These are phyloP conservation scores for Neocatenulostroma microsporum DNA, from an alignment of 2,329 filamentous ascomycete species.

Conservation along the genomic window DNA sequence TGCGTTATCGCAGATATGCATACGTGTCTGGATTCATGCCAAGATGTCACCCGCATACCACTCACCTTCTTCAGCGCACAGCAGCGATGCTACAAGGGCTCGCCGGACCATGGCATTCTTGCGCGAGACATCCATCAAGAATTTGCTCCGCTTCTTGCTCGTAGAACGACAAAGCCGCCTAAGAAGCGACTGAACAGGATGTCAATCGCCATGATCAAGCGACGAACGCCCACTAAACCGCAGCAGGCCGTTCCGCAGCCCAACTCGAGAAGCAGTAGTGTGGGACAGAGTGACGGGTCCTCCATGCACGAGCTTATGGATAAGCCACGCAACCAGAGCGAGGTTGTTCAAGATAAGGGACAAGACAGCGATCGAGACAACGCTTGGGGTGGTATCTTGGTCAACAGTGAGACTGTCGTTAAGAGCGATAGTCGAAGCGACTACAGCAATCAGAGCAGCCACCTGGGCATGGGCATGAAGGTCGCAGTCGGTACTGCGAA, in stretches of 20 bases:
- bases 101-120: slow-evolving; percentile 39
- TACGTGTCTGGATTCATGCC: slow-evolving; percentile 20
- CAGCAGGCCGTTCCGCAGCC: not conserved
- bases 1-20: slow-evolving; percentile 31
- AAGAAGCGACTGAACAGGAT: not conserved
- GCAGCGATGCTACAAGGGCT: slow-evolving; percentile 37
- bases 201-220: not conserved
- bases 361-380: slow-evolving; percentile 14
- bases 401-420: slow-evolving; percentile 30
- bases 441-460: slow-evolving; percentile 16
- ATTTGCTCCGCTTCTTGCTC: slow-evolving; percentile 35
- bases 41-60: slow-evolving; percentile 30
- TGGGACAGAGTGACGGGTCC: slow-evolving; percentile 10
- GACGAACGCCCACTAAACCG: slow-evolving; percentile 2
- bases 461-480: slow-evolving; percentile 22
- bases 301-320: slow-evolving; percentile 23
- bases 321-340: slow-evolving; percentile 17
- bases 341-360: slow-evolving; percentile 6
- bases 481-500: slow-evolving; percentile 26
- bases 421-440: slow-evolving; percentile 24
- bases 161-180: slow-evolving; percentile 13
- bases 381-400: slow-evolving; percentile 30
- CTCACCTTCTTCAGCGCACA: slow-evolving; percentile 39
- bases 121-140: slow-evolving; percentile 40
- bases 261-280: slow-evolving; percentile 11